Evolutionary conservation across 768 basidiomycete species (phyloP), one percentile per base, ranked within the genome.

Genomic region (Boletus coccyginus): DNA sequence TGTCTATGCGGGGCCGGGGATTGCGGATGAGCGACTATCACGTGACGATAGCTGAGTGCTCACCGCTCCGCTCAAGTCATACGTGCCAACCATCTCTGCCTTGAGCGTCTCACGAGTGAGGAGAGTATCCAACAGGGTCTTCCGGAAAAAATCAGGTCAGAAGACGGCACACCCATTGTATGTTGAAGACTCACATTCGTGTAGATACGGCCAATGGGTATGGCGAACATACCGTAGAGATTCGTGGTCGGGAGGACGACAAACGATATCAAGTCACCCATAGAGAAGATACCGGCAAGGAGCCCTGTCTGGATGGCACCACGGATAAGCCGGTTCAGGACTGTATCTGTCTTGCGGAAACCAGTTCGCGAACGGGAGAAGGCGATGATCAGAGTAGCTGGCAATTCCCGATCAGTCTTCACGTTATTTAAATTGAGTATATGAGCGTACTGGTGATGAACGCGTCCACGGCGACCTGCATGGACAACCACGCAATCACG

Each of bases 401-500:
- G 17, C 9, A 14, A n/a, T 14, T 40, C 8, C 14, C 10, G 7
- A 12, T 35, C 1, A 33, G 21, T 24, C 7, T 32, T 36, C 17
- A 13, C 21, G 11, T 24, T 12, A 4, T 13, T 12, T 7, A 24
- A 8, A n/a, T 27, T 13, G 24, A 16, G 29, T n/a, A 17, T 36
- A 29, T 1, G 10, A 27, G 14, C 55, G 21, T 35, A 42, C 50
- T 24, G 12, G 50, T 51, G 50, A 51, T 78, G 17, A 76, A 50
- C 13, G 74, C 32, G 59, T 82, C 81, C 1, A 75, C 73, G n/a
- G 53, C 51, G 7, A 79, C 77, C 55, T 81, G 79, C 64, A 77
- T 74, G 0, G 66, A 68, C 14, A 81, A 66, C 81, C 81, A 81
- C 35, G 74, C 75, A 12, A 72, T 78, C 17, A 79, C 80, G 35